phyloP scores from a whole-genome alignment of 164 flowering plant species.

The Protea cynaroides region DNA sequence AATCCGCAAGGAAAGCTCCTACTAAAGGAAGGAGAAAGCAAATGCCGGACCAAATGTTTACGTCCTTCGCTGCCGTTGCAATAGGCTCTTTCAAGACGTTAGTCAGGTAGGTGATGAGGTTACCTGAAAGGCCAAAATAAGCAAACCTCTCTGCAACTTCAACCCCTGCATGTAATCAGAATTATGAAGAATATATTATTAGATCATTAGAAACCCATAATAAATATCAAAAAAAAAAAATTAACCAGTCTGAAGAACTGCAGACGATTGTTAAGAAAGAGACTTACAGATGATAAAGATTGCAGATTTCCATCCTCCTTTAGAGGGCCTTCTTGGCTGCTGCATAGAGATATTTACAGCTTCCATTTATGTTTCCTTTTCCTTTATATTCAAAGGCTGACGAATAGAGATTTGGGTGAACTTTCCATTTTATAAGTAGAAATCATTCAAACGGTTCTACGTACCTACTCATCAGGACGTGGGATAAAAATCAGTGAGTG shows the following conservation, averaged over 20 bases:
- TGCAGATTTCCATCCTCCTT: slow-evolving; percentile 31
- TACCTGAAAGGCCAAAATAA: slow-evolving; percentile 42
- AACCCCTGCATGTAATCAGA: too few relatives aligned
- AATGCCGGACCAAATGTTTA: slow-evolving; percentile 58
- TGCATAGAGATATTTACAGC: not conserved
- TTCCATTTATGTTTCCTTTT: not conserved
- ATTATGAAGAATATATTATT: too few relatives aligned
- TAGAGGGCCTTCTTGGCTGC: not conserved
- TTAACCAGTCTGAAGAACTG: too few relatives aligned
- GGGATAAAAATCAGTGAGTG: too few relatives aligned
- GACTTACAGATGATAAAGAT: slow-evolving; percentile 29
- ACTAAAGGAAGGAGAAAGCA: slow-evolving; percentile 44
- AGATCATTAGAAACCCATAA: too few relatives aligned
- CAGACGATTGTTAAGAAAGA: not conserved
- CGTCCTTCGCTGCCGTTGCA: slow-evolving; percentile 45
- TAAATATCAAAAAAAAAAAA: too few relatives aligned
- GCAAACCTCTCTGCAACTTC: slow-evolving; percentile 62
- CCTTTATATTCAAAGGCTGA: too few relatives aligned
- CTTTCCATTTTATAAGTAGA: too few relatives aligned
- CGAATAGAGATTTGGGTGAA: too few relatives aligned
- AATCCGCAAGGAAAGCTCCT: slow-evolving; percentile 61
- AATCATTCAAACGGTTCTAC: too few relatives aligned
- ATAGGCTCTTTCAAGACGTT: slow-evolving; percentile 28
- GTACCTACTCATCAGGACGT: too few relatives aligned
- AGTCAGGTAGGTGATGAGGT: slow-evolving; percentile 50